Base-by-base conservation (phyloP, 768 basidiomycete genomes). In the Serpula lacrymans region DNA sequence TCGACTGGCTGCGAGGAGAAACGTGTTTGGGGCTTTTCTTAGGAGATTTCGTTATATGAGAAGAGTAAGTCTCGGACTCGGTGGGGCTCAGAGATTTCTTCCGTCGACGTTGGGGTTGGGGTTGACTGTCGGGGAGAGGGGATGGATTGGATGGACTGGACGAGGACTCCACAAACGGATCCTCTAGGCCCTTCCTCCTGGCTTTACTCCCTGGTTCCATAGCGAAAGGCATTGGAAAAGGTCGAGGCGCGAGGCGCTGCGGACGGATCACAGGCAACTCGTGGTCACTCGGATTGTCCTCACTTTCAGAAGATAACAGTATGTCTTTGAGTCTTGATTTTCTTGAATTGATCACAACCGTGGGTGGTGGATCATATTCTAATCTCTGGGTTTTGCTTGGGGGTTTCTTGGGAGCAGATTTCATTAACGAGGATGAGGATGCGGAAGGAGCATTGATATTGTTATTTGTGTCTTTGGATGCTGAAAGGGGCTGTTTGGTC, bases 201-300 rank as follows among this genome's bases (percentile, higher is more conserved):
- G n/a, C n/a, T n/a, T n/a, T n/a, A n/a, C n/a, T n/a, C n/a, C n/a
- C n/a, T n/a, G n/a, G 14, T 7, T 33, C 31, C 31, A 33, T 14
- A 18, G 14, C 13, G 11, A 48, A 24, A 13, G 53, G 54, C 48
- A 60, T 52, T 31, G 61, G 59, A 43, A 63, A 60, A 17, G 58
- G 55, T 6, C 37, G 51, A 32, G 45, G 49, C 3, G 27, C 46
- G 6, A 14, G 33, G n/a, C 35, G 28, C 33, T 14, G n/a, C 31
- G 6, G 20, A 18, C 20, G 20, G 31, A 33, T 14, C n/a, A 33
- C 31, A 14, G 31, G 31, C 14, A 33, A 18, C 7, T 14, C 31
- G 31, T 33, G 14, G 31, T 33, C 31, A 14, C 20, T 6, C 14
- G 14, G 14, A 33, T 18, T 33, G 20, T 14, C 31, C 14, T 33